Evolutionary conservation across 2,329 filamentous ascomycete species (phyloP).

Genomic region (Colletotrichum sidae): DNA sequence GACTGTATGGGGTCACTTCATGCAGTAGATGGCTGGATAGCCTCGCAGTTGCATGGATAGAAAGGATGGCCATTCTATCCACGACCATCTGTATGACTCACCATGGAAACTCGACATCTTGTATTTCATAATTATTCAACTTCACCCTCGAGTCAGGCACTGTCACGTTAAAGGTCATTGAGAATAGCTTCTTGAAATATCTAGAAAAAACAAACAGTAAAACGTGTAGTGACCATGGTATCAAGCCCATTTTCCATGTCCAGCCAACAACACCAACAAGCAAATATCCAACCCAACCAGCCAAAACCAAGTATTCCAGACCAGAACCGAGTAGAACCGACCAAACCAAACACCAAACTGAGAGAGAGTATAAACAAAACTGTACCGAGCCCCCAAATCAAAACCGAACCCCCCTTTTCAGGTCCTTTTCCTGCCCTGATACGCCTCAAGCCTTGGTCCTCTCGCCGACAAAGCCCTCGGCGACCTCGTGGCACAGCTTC

Average conservation of each 20-base stretch:
- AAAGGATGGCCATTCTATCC: too few species aligned
- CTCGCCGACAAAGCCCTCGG: slow-evolving; percentile 23
- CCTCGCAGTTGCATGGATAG: too few species aligned
- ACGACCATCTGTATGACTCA: too few species aligned
- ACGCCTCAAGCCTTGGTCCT: not conserved
- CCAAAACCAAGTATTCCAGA: not conserved
- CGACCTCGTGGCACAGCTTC: slow-evolving; percentile 34
- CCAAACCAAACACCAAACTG: not conserved
- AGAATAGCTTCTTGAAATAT: not conserved
- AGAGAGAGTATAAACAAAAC: not conserved
- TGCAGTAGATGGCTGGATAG: too few species aligned
- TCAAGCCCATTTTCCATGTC: not conserved
- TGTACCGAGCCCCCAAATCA: not conserved
- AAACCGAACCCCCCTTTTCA: not conserved
- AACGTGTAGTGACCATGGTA: slow-evolving; percentile 11
- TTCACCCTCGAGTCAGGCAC: not conserved
- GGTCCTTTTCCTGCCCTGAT: not conserved
- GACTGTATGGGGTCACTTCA: too few species aligned
- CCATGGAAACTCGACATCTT: too few species aligned
- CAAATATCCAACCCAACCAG: slow-evolving; percentile 1
- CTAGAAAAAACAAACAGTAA: not conserved
- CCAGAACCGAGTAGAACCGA: not conserved
- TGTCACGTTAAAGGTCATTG: not conserved
- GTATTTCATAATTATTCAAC: too few species aligned
- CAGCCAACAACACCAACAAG: not conserved